phyloP scores from a whole-genome alignment of 257 asterid genomes.

The Solanum pennellii region DNA sequence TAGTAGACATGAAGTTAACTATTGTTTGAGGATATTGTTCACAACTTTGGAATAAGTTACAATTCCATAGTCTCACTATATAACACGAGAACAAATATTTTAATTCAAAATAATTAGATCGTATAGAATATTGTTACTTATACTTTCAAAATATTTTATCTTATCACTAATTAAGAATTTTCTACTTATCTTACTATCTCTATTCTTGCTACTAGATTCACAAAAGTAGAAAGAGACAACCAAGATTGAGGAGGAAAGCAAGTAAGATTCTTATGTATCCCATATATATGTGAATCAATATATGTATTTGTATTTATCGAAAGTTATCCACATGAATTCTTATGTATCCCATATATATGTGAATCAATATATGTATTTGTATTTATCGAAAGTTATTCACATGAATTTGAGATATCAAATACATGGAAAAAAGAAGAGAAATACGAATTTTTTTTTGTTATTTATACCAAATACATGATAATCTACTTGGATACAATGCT shows the following conservation, averaged over 20 bases:
- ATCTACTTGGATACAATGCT: neutral
- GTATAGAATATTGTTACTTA: no score
- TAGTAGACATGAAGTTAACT: neutral
- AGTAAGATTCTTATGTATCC: accelerated
- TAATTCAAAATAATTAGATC: no score
- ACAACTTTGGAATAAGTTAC: neutral
- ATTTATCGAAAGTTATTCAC: neutral
- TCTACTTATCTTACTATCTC: no score
- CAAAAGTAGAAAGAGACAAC: no score
- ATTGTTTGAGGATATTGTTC: neutral
- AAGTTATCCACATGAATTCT: neutral
- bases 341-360: neutral
- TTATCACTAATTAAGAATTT: no score
- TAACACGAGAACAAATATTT: neutral
- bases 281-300: neutral
- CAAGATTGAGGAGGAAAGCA: neutral
- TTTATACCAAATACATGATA: neutral
- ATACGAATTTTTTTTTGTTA: neutral
- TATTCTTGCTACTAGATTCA: no score
- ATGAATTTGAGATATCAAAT: neutral
- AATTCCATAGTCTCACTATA: neutral
- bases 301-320: no score
- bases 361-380: neutral
- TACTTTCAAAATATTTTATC: neutral
- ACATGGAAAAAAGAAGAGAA: neutral